phyloP scores from a whole-genome alignment of 352 stramenopile genomes.

The Pythium scleroteichum region DNA sequence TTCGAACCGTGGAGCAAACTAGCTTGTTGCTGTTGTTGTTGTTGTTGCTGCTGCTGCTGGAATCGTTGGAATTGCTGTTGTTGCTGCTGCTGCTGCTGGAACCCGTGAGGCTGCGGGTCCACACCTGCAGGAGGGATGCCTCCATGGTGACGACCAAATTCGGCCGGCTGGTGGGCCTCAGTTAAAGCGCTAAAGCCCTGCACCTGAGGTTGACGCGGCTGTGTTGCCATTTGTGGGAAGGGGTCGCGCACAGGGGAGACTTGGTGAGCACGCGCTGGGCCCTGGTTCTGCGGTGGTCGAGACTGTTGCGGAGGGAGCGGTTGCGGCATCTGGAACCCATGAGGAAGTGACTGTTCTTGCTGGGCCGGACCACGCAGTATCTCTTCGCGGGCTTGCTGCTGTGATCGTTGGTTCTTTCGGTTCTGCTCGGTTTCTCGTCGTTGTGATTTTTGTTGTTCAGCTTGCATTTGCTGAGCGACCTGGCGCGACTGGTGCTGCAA shows the following conservation, averaged over 20 bases:
- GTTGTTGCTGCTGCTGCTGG: constrained; percentile 17
- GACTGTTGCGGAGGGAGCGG: not conserved
- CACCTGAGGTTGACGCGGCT: constrained; percentile 5
- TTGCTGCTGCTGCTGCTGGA: constrained; percentile 22
- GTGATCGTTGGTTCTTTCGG: constrained; percentile 14
- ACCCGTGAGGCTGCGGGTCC: constrained; percentile 9
- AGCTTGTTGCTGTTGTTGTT: constrained; percentile 14
- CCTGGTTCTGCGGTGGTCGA: constrained; percentile 3
- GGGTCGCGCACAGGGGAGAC: constrained; percentile 21
- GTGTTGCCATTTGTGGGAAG: constrained; percentile 13
- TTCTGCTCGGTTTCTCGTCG: constrained; percentile 2
- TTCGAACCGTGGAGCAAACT: constrained; percentile 18
- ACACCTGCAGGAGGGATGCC: not conserved
- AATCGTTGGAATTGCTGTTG: constrained; percentile 23
- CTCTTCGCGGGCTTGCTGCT: constrained; percentile 15
- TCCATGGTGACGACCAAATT: constrained; percentile 18
- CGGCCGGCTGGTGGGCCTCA: constrained; percentile 11
- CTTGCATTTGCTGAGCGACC: not conserved
- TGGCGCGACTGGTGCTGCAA: constrained; percentile 14
- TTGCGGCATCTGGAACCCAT: constrained; percentile 18
- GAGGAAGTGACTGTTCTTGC: constrained; percentile 6
- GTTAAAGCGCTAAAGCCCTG: constrained; percentile 17
- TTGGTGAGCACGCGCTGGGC: constrained; percentile 11
- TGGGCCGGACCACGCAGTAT: constrained; percentile 1
- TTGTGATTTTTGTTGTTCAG: constrained; percentile 10